Evolutionary conservation across 805 yeast species (phyloP).

Genomic region (Myxozyma mucilagina): DNA sequence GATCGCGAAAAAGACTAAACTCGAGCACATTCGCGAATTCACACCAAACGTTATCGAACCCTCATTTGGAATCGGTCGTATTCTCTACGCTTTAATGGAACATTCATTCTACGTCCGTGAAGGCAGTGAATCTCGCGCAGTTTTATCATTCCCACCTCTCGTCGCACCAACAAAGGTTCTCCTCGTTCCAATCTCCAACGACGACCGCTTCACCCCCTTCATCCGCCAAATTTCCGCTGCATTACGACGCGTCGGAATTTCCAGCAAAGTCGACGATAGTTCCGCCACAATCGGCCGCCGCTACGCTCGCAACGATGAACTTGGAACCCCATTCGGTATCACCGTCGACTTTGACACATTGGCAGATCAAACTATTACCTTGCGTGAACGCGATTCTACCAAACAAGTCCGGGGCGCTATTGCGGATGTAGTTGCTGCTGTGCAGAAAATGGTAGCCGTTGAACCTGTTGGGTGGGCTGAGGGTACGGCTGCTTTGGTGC

Average conservation of each 20-base stretch:
- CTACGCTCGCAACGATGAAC: slow-evolving; percentile 96
- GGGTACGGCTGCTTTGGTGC: slow-evolving; percentile 70
- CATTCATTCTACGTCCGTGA: slow-evolving; percentile 95
- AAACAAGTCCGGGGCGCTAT: slow-evolving; percentile 92
- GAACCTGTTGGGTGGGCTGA: slow-evolving; percentile 78
- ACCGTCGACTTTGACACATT: slow-evolving; percentile 94
- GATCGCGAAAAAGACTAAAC: slow-evolving; percentile 74
- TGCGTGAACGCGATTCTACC: slow-evolving; percentile 96
- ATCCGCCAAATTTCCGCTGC: slow-evolving; percentile 65
- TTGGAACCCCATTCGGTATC: slow-evolving; percentile 98
- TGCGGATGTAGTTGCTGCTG: slow-evolving; percentile 66
- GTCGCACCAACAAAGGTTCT: slow-evolving; percentile 98
- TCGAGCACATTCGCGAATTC: slow-evolving; percentile 90
- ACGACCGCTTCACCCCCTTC: slow-evolving; percentile 75
- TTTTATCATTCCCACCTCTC: slow-evolving; percentile 86
- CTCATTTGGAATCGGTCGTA: slow-evolving; percentile 98
- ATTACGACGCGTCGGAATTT: slow-evolving; percentile 78
- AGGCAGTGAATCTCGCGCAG: slow-evolving; percentile 84
- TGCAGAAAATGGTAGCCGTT: slow-evolving; percentile 66
- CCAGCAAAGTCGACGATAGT: slow-evolving; percentile 95
- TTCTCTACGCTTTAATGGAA: slow-evolving; percentile 87
- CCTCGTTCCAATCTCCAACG: slow-evolving; percentile 88
- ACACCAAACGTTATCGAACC: slow-evolving; percentile 98
- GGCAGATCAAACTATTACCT: slow-evolving; percentile 82
- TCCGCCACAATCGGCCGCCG: slow-evolving; percentile 97